Evolutionary conservation across 176 grass and related monocot genomes (phyloP), one percentile per base, ranked within the genome.

Genomic region (Bromus sterilis): DNA sequence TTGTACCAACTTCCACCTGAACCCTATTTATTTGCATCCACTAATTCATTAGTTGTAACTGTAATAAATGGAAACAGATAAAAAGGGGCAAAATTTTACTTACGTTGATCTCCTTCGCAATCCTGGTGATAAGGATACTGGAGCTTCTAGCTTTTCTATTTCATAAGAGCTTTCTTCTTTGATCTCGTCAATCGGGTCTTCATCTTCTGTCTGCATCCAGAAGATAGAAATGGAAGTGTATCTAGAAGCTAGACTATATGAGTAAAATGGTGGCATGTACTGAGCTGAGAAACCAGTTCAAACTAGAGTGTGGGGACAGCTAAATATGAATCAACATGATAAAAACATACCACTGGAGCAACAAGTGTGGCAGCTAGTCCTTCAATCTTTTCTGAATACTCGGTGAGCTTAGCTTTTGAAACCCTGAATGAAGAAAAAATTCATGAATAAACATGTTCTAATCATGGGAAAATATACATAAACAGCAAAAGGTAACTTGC

Each of bases 311-410:
- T 68, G 16, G 16, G 40, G 13, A 80, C 75, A 33, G 16, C 18
- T 16, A 4, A 72, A 64, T 11, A 51, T n/a, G 23, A 32, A 39
- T 7, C 6, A 9, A 20, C 3, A 49, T 11, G 58, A 31, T 43
- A 57, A 67, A 30, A 55, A 56, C 21, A 26, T 85, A 78, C 72
- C 75, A 15, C 31, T 77, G 56, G 0, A 14, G 56, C 23, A 61
- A 15, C 37, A 60, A 96, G 43, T 65, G 83, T 93, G 64, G 80
- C 78, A 74, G 80, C 83, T 74, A 97, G 76, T 65, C 78, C 83
- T 78, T 91, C 88, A 89, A 91, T 85, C 61, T 83, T 85, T 35
- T 95, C 85, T 37, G 87, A 92, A 78, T 90, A 95, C 21, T 88
- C 93, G 15, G 83, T 90, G 65, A 88, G 71, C 56, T 90, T 95